Conservation (phyloP, 2,329 filamentous ascomycete species). For the Arthrobotrys conoides region DNA sequence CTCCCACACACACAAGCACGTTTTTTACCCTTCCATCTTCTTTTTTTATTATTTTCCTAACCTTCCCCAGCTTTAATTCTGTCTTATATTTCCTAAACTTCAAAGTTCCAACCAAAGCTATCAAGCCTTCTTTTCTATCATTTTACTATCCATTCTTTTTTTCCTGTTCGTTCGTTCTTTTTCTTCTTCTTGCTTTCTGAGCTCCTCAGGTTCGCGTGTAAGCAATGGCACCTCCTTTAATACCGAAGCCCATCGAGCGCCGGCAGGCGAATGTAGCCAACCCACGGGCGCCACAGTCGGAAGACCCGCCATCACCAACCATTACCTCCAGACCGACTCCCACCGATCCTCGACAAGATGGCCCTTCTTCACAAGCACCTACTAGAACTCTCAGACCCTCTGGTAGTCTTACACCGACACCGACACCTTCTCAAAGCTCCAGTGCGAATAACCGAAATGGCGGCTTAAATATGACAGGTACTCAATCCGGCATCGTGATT, state of each 20-base stretch:
- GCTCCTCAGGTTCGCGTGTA: background rate
- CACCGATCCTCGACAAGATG: background rate
- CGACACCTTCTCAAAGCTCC: slow-evolving; percentile 7
- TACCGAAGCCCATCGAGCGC: slow-evolving; percentile 40
- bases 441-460: slow-evolving; percentile 1
- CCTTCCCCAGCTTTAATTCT: slow-evolving; percentile 4
- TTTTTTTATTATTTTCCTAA: background rate
- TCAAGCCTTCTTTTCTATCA: background rate
- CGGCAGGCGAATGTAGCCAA: background rate
- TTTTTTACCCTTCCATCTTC: background rate
- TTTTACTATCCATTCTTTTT: background rate
- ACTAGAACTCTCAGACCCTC: background rate
- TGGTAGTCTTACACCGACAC: background rate
- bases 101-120: background rate
- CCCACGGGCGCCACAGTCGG: slow-evolving; percentile 1
- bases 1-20: background rate
- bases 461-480: slow-evolving; percentile 38
- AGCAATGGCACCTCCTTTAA: slow-evolving; percentile 56
- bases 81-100: background rate
- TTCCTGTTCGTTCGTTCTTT: background rate
- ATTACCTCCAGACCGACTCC: slow-evolving; percentile 9
- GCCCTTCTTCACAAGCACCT: background rate
- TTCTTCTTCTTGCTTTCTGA: slow-evolving; percentile 1
- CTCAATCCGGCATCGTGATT: slow-evolving; percentile 55
- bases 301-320: background rate